Conservation (phyloP, 345 rosid genomes). For the Brassica rapa region DNA sequence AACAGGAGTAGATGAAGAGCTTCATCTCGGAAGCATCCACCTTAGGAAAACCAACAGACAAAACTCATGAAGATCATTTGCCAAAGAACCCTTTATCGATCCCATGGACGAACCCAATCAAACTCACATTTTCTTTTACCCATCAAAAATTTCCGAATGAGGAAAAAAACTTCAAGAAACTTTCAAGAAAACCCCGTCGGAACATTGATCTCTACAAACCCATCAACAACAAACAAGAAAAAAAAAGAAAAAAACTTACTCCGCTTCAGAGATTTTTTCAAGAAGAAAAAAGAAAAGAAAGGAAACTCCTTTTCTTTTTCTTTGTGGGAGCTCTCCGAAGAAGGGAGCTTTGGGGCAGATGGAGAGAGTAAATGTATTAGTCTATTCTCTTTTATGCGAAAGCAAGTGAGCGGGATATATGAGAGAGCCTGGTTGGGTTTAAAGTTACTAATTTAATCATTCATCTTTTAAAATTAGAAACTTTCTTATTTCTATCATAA, state of each 20-base stretch:
- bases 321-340: slow-evolving; percentile 5
- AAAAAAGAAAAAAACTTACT: slow-evolving; percentile 28
- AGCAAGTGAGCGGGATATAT: slow-evolving; percentile 39
- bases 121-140: background rate
- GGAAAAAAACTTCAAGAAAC: background rate
- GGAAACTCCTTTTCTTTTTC: background rate
- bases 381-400: slow-evolving; percentile 41
- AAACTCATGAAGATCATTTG: background rate
- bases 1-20: background rate
- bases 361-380: slow-evolving; percentile 35
- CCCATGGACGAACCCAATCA: background rate
- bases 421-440: slow-evolving; percentile 1
- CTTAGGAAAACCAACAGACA: background rate
- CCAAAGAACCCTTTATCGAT: background rate
- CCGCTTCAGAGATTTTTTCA: slow-evolving; percentile 18
- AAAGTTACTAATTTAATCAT: slow-evolving; percentile 16
- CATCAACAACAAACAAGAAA: background rate
- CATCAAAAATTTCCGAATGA: slow-evolving; percentile 8
- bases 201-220: background rate
- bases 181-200: slow-evolving; percentile 15
- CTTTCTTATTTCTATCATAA: background rate
- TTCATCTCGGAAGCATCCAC: slow-evolving; percentile 5
- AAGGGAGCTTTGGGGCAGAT: slow-evolving; percentile 35
- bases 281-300: background rate
- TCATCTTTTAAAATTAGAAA: background rate